phyloP scores from a whole-genome alignment of 495 filamentous ascomycete genomes.

The Tuber brumale region DNA sequence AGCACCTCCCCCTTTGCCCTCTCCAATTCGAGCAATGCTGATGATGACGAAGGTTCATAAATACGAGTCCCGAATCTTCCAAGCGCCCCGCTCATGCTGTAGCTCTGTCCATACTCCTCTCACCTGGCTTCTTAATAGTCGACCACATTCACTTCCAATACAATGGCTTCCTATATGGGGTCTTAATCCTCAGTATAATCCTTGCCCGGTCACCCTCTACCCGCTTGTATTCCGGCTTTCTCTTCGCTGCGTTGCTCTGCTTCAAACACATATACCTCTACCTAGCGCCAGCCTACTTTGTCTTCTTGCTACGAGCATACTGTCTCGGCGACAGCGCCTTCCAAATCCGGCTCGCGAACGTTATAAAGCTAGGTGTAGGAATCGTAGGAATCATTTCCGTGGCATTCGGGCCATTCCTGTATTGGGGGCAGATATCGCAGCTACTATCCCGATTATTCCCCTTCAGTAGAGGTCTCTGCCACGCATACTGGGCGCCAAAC shows the following conservation, averaged over 20 bases:
- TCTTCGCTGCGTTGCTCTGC: conserved; percentile 80
- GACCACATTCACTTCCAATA: conserved; percentile 99
- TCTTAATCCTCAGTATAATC: conserved; percentile 77
- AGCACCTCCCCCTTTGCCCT: conserved; percentile 47
- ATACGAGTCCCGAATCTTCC: conserved; percentile 54
- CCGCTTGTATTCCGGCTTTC: conserved; percentile 66
- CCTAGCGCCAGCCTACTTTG: conserved; percentile 91
- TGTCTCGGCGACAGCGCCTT: conserved; percentile 79
- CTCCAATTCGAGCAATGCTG: not conserved
- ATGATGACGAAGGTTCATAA: conserved; percentile 55
- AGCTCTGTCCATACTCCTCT: conserved; percentile 82
- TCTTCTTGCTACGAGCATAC: conserved; percentile 78
- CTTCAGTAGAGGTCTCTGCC: conserved; percentile 86
- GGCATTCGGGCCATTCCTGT: conserved; percentile 86
- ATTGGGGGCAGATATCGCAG: conserved; percentile 82
- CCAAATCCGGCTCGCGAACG: conserved; percentile 67
- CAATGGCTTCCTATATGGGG: conserved; percentile 91
- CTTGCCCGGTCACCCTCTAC: conserved; percentile 70
- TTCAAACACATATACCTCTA: conserved; percentile 99
- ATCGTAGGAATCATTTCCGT: conserved; percentile 65
- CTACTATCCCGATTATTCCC: conserved; percentile 80
- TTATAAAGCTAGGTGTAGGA: conserved; percentile 68
- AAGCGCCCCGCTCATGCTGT: conserved; percentile 80
- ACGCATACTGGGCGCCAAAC: conserved; percentile 98
- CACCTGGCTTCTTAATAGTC: conserved; percentile 89